phyloP scores from a whole-genome alignment of 192 early-diverging fungal genomes.

The Mortierella antarctica region DNA sequence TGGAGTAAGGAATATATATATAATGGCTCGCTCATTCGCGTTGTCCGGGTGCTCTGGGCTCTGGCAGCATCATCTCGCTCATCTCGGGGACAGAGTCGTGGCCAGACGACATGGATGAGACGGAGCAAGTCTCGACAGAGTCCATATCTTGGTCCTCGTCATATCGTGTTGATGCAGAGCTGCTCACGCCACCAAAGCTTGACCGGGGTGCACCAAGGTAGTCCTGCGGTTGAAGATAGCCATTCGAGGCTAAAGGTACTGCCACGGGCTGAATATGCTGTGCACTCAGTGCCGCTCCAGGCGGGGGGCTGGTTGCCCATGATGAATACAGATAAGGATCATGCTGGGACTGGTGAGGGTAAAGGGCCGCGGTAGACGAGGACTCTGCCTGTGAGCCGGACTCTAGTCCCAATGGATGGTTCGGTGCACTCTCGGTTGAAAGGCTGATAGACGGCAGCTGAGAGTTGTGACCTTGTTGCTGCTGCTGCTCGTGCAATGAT shows the following conservation, averaged over 20 bases:
- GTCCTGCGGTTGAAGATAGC: neutral
- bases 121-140: conserved; percentile 43
- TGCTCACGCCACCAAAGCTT: conserved; percentile 14
- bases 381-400: neutral
- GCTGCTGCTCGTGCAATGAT: neutral
- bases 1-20: neutral
- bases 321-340: conserved; percentile 20
- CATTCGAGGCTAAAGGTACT: neutral
- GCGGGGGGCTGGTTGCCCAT: conserved; percentile 11
- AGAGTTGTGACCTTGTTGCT: neutral
- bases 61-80: conserved; percentile 27
- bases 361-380: neutral
- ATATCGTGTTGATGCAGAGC: conserved; percentile 28
- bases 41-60: neutral
- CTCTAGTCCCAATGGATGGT: conserved; percentile 17
- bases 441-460: conserved; percentile 7
- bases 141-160: conserved; percentile 52
- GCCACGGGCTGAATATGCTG: no score
- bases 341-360: neutral
- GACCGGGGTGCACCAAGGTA: conserved; percentile 1
- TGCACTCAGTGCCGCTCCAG: neutral
- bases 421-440: neutral
- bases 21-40: neutral
- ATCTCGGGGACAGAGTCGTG: conserved; percentile 47
- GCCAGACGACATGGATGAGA: conserved; percentile 51